Evolutionary conservation across 768 basidiomycete genomes (phyloP).

Genomic region (Boletus tomentosulus): DNA sequence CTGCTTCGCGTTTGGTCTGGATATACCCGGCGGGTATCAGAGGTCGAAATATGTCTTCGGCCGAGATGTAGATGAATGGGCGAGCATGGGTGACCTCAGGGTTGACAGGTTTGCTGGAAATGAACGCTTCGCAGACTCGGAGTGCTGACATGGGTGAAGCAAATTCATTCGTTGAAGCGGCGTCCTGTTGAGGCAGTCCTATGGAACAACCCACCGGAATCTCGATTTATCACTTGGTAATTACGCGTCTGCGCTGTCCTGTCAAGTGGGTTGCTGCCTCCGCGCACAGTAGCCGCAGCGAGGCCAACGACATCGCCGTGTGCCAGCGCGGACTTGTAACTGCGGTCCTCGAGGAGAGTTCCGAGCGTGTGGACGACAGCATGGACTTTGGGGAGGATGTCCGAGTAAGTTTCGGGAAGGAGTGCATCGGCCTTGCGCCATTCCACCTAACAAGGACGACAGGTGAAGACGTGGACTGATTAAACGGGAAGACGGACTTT

Average conservation of each 20-base stretch:
- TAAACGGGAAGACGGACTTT: constrained; percentile 44
- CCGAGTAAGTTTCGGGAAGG: constrained; percentile 64
- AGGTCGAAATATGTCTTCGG: constrained; percentile 82
- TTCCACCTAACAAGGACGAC: constrained; percentile 53
- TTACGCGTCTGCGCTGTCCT: constrained; percentile 38
- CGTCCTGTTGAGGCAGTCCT: constrained; percentile 1
- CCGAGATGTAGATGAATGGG: constrained; percentile 93
- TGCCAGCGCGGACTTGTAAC: constrained; percentile 74
- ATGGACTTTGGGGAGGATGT: constrained; percentile 59
- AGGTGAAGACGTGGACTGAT: constrained; percentile 6
- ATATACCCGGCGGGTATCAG: constrained; percentile 85
- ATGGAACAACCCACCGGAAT: constrained; percentile 62
- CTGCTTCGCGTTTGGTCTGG: constrained; percentile 91
- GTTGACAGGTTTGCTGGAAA: constrained; percentile 39
- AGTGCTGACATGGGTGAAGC: constrained; percentile 45
- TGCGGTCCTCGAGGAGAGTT: constrained; percentile 74
- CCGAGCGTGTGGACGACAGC: constrained; percentile 95
- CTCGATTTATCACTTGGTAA: constrained; percentile 85
- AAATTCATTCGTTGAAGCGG: constrained; percentile 8
- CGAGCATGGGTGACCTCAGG: constrained; percentile 33
- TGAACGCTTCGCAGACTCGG: constrained; percentile 73
- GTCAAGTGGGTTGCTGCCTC: constrained; percentile 57
- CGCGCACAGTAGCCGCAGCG: constrained; percentile 43
- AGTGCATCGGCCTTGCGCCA: constrained; percentile 88
- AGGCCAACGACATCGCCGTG: constrained; percentile 54